Conservation (phyloP, 257 asterid genomes). For the Solanum medicagineum region DNA sequence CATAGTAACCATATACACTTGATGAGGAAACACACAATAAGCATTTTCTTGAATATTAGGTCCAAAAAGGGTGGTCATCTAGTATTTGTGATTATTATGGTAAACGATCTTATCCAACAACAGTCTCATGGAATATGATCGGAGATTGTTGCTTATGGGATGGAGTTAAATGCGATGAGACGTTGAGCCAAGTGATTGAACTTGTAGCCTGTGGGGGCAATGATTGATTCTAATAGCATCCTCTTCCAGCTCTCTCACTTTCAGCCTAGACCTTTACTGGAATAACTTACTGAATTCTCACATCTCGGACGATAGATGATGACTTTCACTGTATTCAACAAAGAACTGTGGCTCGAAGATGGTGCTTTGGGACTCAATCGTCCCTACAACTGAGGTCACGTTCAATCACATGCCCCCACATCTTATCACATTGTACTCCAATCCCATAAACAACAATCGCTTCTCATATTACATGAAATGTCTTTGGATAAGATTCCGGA, state of each 20-base stretch:
- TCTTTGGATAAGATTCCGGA: not conserved
- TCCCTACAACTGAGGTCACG: slow-evolving; percentile 10
- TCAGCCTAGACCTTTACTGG: slow-evolving; percentile 4
- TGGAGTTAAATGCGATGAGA: slow-evolving; percentile 6
- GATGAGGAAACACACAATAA: not conserved
- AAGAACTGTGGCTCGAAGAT: not conserved
- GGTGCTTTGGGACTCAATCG: not conserved
- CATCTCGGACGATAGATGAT: not conserved
- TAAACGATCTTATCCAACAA: not conserved
- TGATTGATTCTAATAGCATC: slow-evolving; percentile 1
- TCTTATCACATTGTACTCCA: slow-evolving; percentile 4
- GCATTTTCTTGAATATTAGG: not conserved
- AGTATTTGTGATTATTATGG: not conserved
- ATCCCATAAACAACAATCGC: slow-evolving; percentile 8
- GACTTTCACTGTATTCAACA: not conserved
- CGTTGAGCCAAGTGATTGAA: slow-evolving; percentile 4
- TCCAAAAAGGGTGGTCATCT: not conserved
- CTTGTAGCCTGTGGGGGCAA: slow-evolving; percentile 4
- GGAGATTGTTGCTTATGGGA: slow-evolving; percentile 11
- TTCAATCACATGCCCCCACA: slow-evolving; percentile 5
- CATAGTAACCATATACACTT: not conserved
- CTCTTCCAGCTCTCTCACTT: slow-evolving; percentile 1
- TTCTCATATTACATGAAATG: slow-evolving; percentile 1
- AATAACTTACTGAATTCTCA: slow-evolving; percentile 9
- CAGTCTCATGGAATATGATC: not conserved